phyloP scores from a whole-genome alignment of 352 stramenopile species.

The Phytopythium kandeliae region DNA sequence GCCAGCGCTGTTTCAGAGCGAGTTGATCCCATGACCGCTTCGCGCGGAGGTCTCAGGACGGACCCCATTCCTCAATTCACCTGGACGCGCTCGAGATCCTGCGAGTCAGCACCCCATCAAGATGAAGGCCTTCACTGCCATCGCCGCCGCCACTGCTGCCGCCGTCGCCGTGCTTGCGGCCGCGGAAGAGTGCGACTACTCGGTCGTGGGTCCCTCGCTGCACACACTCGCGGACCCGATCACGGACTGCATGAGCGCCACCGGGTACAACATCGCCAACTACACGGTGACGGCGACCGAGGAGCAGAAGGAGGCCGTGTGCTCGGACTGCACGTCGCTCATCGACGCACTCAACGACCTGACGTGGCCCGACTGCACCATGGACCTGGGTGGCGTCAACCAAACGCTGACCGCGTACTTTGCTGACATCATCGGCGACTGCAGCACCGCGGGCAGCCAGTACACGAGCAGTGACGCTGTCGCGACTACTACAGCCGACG shows the following conservation, averaged over 20 bases:
- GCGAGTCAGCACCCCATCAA: neutral
- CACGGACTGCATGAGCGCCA: conserved; percentile 10
- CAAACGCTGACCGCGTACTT: conserved; percentile 15
- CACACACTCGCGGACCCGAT: conserved; percentile 11
- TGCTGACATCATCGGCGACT: conserved; percentile 12
- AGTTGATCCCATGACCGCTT: no score
- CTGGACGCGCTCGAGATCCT: neutral
- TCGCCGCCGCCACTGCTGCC: conserved; percentile 3
- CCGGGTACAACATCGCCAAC: conserved; percentile 13
- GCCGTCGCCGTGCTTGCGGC: neutral
- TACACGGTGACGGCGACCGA: conserved; percentile 6
- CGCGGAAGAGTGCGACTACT: conserved; percentile 11
- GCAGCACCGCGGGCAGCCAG: conserved; percentile 6
- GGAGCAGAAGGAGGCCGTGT: conserved; percentile 12
- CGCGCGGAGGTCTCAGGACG: neutral
- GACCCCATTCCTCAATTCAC: conserved; percentile 6
- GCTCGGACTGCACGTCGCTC: conserved; percentile 11
- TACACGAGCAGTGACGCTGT: conserved; percentile 4
- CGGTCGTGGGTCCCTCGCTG: conserved; percentile 9
- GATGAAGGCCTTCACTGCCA: conserved; percentile 5
- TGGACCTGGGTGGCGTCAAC: conserved; percentile 11
- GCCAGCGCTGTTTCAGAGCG: no score
- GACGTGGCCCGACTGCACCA: conserved; percentile 13
- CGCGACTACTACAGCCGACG: neutral
- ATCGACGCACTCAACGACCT: conserved; percentile 7